Conservation (phyloP, 768 basidiomycete species). For the Dacryopinax primogenitus region DNA sequence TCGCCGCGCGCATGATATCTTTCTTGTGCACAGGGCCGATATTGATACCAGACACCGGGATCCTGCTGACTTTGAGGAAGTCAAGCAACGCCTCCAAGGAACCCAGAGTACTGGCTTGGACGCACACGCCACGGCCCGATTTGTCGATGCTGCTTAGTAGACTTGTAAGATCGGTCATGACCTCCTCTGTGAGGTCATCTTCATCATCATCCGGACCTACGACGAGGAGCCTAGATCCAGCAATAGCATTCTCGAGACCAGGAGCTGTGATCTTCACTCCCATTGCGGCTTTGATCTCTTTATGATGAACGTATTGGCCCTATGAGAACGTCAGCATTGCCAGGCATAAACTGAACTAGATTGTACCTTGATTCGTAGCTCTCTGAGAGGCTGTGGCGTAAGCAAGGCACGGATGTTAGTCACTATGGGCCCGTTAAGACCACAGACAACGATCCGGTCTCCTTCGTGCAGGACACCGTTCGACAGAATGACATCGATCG, state of each 20-base stretch:
- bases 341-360: not conserved
- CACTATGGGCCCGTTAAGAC: slow-evolving; percentile 91
- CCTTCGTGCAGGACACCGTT: slow-evolving; percentile 88
- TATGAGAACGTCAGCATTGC: slow-evolving; percentile 2
- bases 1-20: slow-evolving; percentile 81
- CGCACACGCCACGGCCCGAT: slow-evolving; percentile 91
- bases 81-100: slow-evolving; percentile 93
- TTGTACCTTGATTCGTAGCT: slow-evolving; percentile 82
- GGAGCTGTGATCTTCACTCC: slow-evolving; percentile 93
- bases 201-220: slow-evolving; percentile 93
- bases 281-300: slow-evolving; percentile 90
- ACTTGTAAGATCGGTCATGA: slow-evolving; percentile 90
- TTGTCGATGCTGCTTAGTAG: slow-evolving; percentile 85
- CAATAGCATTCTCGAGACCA: slow-evolving; percentile 94
- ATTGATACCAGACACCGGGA: slow-evolving; percentile 93
- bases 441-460: slow-evolving; percentile 90
- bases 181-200: slow-evolving; percentile 83
- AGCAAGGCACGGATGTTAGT: slow-evolving; percentile 87
- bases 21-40: slow-evolving; percentile 95
- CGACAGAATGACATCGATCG: slow-evolving; percentile 89
- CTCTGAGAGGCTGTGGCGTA: slow-evolving; percentile 91
- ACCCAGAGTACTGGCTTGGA: slow-evolving; percentile 93
- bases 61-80: slow-evolving; percentile 89
- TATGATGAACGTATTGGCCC: slow-evolving; percentile 80
- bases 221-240: slow-evolving; percentile 86